phyloP scores from a whole-genome alignment of 2,329 filamentous ascomycete genomes.

The Neurospora crassa region DNA sequence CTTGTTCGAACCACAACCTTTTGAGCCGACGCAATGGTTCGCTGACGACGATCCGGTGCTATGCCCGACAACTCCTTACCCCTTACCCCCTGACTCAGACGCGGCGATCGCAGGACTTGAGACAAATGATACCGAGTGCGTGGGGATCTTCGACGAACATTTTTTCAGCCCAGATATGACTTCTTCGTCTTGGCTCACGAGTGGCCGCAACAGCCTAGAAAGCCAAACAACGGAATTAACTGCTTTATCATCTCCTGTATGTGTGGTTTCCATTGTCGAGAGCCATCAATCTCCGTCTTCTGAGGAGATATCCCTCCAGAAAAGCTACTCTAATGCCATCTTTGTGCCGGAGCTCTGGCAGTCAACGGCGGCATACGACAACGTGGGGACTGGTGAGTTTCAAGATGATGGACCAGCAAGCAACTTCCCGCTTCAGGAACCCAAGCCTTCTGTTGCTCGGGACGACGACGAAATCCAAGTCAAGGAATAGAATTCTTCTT shows the following conservation, averaged over 20 bases:
- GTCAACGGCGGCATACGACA: neutral
- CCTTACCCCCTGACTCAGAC: neutral
- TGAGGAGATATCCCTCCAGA: neutral
- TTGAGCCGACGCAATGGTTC: neutral
- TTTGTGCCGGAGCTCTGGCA: neutral
- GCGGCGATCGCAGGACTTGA: neutral
- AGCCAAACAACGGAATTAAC: neutral
- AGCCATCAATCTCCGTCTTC: neutral
- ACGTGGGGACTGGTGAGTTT: neutral
- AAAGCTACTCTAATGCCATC: neutral
- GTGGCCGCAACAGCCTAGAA: neutral
- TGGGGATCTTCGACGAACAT: neutral
- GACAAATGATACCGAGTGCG: neutral
- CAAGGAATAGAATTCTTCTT: neutral
- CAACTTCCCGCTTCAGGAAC: neutral
- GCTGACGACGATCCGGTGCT: neutral
- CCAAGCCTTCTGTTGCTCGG: neutral
- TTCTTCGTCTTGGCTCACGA: neutral
- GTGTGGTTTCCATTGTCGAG: neutral
- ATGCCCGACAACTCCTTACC: neutral
- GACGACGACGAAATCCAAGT: neutral
- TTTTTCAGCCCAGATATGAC: neutral
- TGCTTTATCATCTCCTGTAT: neutral
- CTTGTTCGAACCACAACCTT: neutral
- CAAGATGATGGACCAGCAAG: neutral